These are phyloP conservation scores for Candida nemodendra DNA, from an alignment of 805 yeast genomes.

Conservation along the genomic window DNA sequence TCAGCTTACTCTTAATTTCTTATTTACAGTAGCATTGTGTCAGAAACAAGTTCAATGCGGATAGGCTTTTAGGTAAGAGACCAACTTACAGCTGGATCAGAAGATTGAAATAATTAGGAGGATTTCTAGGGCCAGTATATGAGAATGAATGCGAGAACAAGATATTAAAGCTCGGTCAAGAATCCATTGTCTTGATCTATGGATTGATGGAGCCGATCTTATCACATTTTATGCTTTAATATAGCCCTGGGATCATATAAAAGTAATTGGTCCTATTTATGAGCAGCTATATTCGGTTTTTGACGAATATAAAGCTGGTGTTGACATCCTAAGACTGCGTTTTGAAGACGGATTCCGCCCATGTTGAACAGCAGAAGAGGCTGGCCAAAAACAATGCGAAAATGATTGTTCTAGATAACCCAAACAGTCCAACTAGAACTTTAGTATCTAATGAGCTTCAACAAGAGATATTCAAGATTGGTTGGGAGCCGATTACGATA, in stretches of 20 bases:
- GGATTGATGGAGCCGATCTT: slow-evolving; percentile 58
- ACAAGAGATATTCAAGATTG: slow-evolving; percentile 37
- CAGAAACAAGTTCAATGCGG: slow-evolving; percentile 26
- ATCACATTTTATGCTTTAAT: slow-evolving; percentile 43
- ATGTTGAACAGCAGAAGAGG: slow-evolving; percentile 32
- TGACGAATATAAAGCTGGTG: slow-evolving; percentile 41
- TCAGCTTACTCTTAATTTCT: no score
- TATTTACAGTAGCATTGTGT: no score
- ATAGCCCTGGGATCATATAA: slow-evolving; percentile 45
- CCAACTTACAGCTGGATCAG: slow-evolving; percentile 46
- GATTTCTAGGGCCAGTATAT: slow-evolving; percentile 37
- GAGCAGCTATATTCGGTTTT: slow-evolving; percentile 51
- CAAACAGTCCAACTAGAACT: slow-evolving; percentile 47
- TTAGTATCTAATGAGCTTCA: slow-evolving; percentile 38
- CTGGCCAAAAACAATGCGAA: slow-evolving; percentile 38
- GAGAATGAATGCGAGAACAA: slow-evolving; percentile 17
- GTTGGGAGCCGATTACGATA: no score
- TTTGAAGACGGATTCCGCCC: slow-evolving; percentile 37
- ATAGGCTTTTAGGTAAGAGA: slow-evolving; percentile 26
- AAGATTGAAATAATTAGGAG: slow-evolving; percentile 43
- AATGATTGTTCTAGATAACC: slow-evolving; percentile 46
- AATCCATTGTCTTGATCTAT: slow-evolving; percentile 47
- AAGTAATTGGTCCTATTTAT: slow-evolving; percentile 49
- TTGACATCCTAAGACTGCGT: slow-evolving; percentile 35
- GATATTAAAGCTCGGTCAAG: slow-evolving; percentile 20